Percentiles rank a stretch among this genome's conserved stretches.
phyloP scores from a whole-genome alignment of 257 asterid species.

The Solanum neorickii region DNA sequence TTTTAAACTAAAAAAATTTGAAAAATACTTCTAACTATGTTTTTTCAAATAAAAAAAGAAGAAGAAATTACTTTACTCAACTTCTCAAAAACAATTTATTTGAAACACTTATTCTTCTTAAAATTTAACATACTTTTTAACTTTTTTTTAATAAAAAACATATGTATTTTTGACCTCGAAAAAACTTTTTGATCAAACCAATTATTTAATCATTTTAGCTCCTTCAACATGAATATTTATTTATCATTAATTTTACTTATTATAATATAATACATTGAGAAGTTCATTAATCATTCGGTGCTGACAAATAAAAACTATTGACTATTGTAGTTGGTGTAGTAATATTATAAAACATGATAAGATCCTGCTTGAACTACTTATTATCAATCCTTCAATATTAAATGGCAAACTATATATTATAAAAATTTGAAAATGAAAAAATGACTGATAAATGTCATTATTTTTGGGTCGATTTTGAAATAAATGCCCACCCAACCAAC shows the following conservation, averaged over 20 bases:
- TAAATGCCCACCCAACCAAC: slow-evolving; percentile 2
- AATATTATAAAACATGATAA: not conserved
- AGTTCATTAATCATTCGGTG: not conserved
- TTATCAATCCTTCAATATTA: not conserved
- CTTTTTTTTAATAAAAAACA: not conserved
- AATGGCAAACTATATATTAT: not conserved
- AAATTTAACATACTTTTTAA: not conserved
- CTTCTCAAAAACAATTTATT: not conserved
- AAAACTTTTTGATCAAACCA: not conserved
- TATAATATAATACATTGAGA: not conserved
- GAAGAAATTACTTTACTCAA: not conserved
- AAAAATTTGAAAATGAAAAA: not conserved
- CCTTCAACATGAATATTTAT: not conserved
- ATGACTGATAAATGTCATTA: not conserved
- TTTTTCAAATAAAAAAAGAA: not conserved
- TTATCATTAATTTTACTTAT: not conserved
- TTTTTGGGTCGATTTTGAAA: slow-evolving; percentile 6
- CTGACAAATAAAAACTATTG: not conserved
- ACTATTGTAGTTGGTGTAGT: not conserved
- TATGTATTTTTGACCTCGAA: not conserved
- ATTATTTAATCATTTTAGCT: not conserved
- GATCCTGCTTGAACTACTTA: not conserved
- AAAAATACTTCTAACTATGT: not conserved
- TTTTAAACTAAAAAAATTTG: not conserved
- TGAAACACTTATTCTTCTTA: not conserved